Evolutionary conservation across 345 rosid genomes (phyloP).

Genomic region (Isatis tinctoria): DNA sequence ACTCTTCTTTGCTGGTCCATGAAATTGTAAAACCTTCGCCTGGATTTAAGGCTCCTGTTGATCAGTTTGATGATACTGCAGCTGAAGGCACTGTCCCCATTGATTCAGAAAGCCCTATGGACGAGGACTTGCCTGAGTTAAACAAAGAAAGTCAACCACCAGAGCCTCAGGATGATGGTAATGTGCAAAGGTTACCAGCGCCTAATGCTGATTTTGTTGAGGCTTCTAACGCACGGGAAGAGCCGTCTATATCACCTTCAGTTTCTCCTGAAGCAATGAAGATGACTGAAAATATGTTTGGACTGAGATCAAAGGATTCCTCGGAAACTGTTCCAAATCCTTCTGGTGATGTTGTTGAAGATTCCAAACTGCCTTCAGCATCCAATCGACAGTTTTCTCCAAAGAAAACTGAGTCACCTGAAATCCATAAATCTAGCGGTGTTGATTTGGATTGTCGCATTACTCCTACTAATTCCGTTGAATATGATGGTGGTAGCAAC

Average conservation of each 20-base stretch:
- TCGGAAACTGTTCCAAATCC: background rate
- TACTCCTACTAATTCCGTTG: background rate
- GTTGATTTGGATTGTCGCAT: slow-evolving; percentile 1
- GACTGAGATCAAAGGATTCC: background rate
- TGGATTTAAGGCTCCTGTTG: slow-evolving; percentile 17
- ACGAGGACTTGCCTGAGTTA: background rate
- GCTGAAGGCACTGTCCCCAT: slow-evolving; percentile 22
- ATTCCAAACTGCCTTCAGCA: slow-evolving; percentile 12
- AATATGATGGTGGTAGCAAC: slow-evolving; percentile 1
- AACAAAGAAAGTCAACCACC: background rate
- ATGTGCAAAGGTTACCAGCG: background rate
- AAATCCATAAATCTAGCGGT: slow-evolving; percentile 4
- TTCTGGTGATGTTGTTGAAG: background rate
- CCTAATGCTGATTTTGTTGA: background rate
- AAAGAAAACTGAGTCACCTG: background rate
- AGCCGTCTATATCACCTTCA: background rate
- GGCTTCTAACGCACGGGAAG: slow-evolving; percentile 1
- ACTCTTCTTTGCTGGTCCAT: background rate
- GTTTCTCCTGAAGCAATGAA: background rate
- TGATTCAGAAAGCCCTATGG: slow-evolving; percentile 17
- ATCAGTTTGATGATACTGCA: background rate
- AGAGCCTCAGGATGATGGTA: background rate
- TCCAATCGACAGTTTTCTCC: slow-evolving; percentile 6
- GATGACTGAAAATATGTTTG: slow-evolving; percentile 12
- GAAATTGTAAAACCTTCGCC: slow-evolving; percentile 4